Percentiles rank a stretch among this genome's conserved stretches.
Conservation (phyloP, 2,329 filamentous ascomycete genomes). For the Proliferodiscus dingleyae region DNA sequence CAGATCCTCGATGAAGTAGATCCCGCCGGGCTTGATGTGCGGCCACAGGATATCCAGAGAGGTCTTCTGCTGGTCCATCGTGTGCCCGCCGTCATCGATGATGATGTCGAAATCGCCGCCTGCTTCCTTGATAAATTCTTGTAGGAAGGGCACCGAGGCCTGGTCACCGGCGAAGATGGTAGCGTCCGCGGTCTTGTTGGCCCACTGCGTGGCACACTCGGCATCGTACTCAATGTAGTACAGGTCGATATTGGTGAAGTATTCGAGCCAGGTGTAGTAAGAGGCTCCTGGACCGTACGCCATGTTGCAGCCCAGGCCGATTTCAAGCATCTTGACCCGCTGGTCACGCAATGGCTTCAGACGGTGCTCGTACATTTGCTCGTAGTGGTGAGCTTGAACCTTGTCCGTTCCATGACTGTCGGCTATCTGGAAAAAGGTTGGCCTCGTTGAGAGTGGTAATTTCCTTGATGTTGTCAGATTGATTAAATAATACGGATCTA, state of each 20-base stretch:
- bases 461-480: background rate
- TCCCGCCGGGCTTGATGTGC: constrained; percentile 33
- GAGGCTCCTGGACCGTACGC: constrained; percentile 35
- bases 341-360: constrained; percentile 31
- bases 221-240: constrained; percentile 40
- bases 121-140: constrained; percentile 31
- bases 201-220: constrained; percentile 34
- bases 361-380: constrained; percentile 39
- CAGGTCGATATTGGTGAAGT: constrained; percentile 36
- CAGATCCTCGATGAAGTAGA: constrained; percentile 35
- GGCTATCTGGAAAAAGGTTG: constrained; percentile 33
- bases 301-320: constrained; percentile 39
- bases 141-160: constrained; percentile 34
- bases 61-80: constrained; percentile 35
- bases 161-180: constrained; percentile 39
- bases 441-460: constrained; percentile 1
- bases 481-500: background rate
- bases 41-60: constrained; percentile 35
- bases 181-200: constrained; percentile 31
- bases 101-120: constrained; percentile 37
- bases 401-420: constrained; percentile 37
- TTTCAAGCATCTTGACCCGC: constrained; percentile 37
- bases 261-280: constrained; percentile 39
- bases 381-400: constrained; percentile 36
- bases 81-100: constrained; percentile 37